Conservation (phyloP, 495 filamentous ascomycete genomes). For the Trichocladium uniseriatum region DNA sequence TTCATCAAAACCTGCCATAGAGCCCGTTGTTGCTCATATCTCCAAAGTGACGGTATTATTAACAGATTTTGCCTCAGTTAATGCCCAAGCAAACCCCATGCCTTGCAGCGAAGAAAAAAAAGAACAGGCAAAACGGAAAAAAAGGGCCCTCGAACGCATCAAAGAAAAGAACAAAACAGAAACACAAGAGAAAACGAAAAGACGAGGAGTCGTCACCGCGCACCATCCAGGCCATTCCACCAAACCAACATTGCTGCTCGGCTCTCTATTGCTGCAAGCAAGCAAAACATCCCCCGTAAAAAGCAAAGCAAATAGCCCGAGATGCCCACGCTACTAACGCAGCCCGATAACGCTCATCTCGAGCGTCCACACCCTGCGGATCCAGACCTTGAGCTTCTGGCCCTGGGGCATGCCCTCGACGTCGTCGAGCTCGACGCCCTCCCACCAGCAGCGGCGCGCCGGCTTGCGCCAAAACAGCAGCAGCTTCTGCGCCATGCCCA, state of each 20-base stretch:
- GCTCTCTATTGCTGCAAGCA: background rate
- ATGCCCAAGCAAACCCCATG: constrained; percentile 6
- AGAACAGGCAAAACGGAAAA: background rate
- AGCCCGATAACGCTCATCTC: constrained; percentile 98
- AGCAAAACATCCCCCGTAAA: background rate
- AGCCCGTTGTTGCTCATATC: too few relatives aligned
- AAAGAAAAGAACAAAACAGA: background rate
- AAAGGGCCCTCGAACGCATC: background rate
- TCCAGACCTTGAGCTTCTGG: constrained; percentile 86
- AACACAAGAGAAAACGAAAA: background rate
- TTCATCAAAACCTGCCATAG: too few relatives aligned
- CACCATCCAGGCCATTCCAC: background rate
- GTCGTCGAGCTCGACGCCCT: constrained; percentile 83
- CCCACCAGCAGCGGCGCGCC: constrained; percentile 96
- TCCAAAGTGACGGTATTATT: constrained; percentile 6
- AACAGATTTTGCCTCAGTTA: constrained; percentile 5
- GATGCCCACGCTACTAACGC: constrained; percentile 48
- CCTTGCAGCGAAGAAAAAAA: background rate
- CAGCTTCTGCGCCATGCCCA: constrained; percentile 98
- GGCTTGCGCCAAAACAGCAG: constrained; percentile 98
- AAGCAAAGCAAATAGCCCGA: too few relatives aligned
- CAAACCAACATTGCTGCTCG: background rate
- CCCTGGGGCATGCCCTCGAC: constrained; percentile 82
- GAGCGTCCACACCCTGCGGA: constrained; percentile 92
- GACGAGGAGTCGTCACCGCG: too few relatives aligned